Conservation (phyloP, 192 early-diverging fungal genomes). For the Linnemannia schmuckeri region DNA sequence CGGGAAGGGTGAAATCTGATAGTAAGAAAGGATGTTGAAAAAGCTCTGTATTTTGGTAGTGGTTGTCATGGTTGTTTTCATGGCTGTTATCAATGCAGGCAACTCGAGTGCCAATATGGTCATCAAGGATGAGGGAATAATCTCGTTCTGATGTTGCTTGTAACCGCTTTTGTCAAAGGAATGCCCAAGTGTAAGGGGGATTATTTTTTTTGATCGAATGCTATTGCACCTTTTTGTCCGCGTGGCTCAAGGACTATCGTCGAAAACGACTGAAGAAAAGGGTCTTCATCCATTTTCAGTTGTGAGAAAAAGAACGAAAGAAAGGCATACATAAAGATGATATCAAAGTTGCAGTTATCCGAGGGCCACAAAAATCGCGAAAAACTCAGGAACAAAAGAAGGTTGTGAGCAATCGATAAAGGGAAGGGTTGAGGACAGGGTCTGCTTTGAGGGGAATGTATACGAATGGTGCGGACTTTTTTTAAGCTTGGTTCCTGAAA, state of each 20-base stretch:
- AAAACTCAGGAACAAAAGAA: conserved; percentile 2
- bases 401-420: background rate
- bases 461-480: background rate
- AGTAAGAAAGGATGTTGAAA: background rate
- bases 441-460: background rate
- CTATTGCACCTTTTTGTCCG: background rate
- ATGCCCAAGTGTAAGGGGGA: background rate
- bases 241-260: background rate
- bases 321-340: background rate
- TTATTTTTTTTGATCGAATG: background rate
- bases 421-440: background rate
- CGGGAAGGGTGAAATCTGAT: background rate
- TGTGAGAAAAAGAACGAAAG: background rate
- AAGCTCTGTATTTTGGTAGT: background rate
- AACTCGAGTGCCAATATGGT: background rate
- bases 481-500: background rate
- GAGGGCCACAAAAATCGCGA: background rate
- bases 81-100: background rate
- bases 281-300: background rate
- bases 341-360: background rate
- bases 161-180: background rate
- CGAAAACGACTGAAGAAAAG: background rate
- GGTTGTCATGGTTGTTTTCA: background rate
- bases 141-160: background rate
- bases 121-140: background rate